Conservation (phyloP, 2,329 filamentous ascomycete species). For the Neofusicoccum parvum region DNA sequence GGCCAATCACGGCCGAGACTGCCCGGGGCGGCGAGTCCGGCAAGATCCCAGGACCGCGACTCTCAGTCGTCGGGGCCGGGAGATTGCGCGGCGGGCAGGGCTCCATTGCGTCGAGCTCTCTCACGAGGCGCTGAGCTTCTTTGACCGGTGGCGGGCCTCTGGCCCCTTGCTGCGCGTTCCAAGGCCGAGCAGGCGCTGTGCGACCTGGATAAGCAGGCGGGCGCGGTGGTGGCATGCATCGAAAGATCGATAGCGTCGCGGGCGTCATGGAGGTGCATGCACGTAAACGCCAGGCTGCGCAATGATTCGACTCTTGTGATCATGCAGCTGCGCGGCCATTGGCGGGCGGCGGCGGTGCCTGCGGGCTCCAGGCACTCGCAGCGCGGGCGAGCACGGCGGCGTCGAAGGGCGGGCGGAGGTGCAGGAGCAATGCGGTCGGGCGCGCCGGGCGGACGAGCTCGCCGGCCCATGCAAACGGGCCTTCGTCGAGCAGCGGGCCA, state of each 20-base stretch:
- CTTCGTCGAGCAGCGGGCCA: not conserved
- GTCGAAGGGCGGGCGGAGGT: not conserved
- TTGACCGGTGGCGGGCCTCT: slow-evolving; percentile 12
- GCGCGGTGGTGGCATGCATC: slow-evolving; percentile 14
- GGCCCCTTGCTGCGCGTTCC: slow-evolving; percentile 8
- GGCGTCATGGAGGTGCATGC: slow-evolving; percentile 1
- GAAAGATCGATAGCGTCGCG: slow-evolving; percentile 18
- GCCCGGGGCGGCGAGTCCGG: not conserved
- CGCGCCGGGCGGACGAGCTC: slow-evolving; percentile 2
- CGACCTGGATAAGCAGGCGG: slow-evolving; percentile 15
- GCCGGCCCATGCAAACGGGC: not conserved
- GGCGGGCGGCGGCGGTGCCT: not conserved
- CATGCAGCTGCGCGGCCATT: slow-evolving; percentile 3
- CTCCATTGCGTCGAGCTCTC: not conserved
- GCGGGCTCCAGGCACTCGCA: slow-evolving; percentile 10
- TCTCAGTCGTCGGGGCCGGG: slow-evolving; percentile 10
- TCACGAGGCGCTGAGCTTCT: not conserved
- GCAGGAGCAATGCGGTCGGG: not conserved
- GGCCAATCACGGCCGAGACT: slow-evolving; percentile 3
- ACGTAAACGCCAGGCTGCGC: slow-evolving; percentile 20
- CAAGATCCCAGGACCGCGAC: not conserved
- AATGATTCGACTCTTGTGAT: slow-evolving; percentile 15
- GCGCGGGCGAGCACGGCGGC: not conserved
- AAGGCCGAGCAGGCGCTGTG: slow-evolving; percentile 16
- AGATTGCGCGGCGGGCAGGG: slow-evolving; percentile 4